Conservation (phyloP, 352 stramenopile species). For the Globisporangium alternatum region DNA sequence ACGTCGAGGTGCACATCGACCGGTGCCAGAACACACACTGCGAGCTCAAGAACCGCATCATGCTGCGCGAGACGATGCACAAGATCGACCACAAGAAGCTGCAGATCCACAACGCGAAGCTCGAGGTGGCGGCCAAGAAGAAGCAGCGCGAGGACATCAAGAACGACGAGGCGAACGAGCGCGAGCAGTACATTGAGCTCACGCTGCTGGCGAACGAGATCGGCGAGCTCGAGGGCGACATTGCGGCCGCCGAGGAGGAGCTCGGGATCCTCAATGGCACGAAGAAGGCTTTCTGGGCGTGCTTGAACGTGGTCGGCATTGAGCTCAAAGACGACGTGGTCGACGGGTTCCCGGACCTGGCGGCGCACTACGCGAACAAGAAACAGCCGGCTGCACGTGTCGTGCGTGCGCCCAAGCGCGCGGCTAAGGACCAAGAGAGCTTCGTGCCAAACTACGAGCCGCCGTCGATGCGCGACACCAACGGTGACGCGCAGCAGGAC, state of each 20-base stretch:
- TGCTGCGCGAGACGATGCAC: constrained; percentile 73
- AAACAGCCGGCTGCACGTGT: constrained; percentile 30
- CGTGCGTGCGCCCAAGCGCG: constrained; percentile 17
- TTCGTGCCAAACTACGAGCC: constrained; percentile 8
- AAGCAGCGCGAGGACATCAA: constrained; percentile 33
- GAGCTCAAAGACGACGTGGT: constrained; percentile 46
- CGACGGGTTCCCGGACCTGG: constrained; percentile 52
- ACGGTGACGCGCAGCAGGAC: constrained; percentile 16
- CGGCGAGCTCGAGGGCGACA: constrained; percentile 58
- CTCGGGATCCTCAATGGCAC: constrained; percentile 34
- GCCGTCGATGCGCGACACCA: constrained; percentile 15
- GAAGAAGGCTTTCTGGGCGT: constrained; percentile 58
- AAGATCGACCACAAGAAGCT: constrained; percentile 67
- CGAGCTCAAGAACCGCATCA: constrained; percentile 69
- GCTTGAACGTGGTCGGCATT: constrained; percentile 67
- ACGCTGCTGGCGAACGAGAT: constrained; percentile 54
- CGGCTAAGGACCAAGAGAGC: constrained; percentile 20
- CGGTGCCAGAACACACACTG: constrained; percentile 62
- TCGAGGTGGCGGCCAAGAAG: constrained; percentile 39
- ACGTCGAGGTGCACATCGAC: constrained; percentile 67
- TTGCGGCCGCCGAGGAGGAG: constrained; percentile 47
- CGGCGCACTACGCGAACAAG: constrained; percentile 45
- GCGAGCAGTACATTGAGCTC: constrained; percentile 31
- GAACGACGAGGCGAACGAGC: constrained; percentile 21
- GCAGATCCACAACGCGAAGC: constrained; percentile 31